Evolutionary conservation across 1,139 yeast species (phyloP), one percentile per base, ranked within the genome.

Genomic region (Saccharomyces hybrid): DNA sequence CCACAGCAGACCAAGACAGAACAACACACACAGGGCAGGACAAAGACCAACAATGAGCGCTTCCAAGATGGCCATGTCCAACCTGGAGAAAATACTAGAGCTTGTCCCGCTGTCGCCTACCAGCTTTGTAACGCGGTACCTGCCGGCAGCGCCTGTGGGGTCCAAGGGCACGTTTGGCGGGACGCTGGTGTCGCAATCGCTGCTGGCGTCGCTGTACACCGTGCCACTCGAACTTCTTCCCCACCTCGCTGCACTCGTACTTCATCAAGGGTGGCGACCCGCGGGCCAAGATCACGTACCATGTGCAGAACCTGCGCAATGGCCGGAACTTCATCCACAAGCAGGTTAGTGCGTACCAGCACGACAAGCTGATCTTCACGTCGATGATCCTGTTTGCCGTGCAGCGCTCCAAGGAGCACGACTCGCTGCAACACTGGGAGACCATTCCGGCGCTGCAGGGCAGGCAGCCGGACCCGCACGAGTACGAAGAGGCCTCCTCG

Each of bases 91-190:
- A 49, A 50, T 61, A 41, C 53, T 64, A 24, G 64, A 58, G 49
- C 50, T 64, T 24, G 42, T 51, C 1, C 59, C 59, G n/a, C 48
- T 63, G 9, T 54, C 64, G 1, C 50, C 55, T 5, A 55, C 59
- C 11, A 54, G 58, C 31, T 67, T 64, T 51, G 57, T 59, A 8
- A 63, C 67, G 2, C 54, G 52, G 32, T 49, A 58, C 44, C 53
- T 59, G 24, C 67, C 70, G 2, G 55, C 55, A 9, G 73, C 78
- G 6, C 82, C 83, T 2, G 71, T 73, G 2, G 79, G 81, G 0
- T 88, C 88, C 2, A 72, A 88, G 48, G 93, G 91, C 1, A 82
- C 86, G 1, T 87, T 85, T 71, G 96, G 95, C 1, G 96, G 96
- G 2, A 82, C 86, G 46, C 76, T 84, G 54, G 83, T 86, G 48